Percentiles rank a stretch among this genome's conserved stretches.
These are phyloP conservation scores for Annona squamosa DNA, from an alignment of 164 flowering plant species.

Conservation along the genomic window DNA sequence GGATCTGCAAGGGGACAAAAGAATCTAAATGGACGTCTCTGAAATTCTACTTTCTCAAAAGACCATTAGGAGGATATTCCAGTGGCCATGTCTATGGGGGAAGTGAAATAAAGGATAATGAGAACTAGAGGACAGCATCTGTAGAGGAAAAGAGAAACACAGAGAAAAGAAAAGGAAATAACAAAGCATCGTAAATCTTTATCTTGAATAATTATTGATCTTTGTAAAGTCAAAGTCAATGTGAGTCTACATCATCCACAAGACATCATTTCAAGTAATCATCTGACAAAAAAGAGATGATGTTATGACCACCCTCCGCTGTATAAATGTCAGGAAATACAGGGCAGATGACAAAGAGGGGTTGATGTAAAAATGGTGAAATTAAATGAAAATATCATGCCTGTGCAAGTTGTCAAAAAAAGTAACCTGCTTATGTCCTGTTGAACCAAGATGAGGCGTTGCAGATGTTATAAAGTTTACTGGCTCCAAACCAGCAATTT, in stretches of 20 bases:
- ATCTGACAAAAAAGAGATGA: no score
- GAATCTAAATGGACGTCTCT: not conserved
- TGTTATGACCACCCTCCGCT: no score
- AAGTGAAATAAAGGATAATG: no score
- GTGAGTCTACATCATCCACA: no score
- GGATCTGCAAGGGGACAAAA: conserved; percentile 44
- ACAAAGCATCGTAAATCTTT: not conserved
- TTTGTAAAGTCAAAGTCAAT: not conserved
- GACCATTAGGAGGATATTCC: not conserved
- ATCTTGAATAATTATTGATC: not conserved
- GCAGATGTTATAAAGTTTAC: conserved; percentile 80
- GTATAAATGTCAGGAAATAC: no score
- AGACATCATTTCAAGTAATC: no score
- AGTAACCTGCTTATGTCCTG: conserved; percentile 80
- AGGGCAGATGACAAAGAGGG: no score
- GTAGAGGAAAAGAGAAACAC: not conserved
- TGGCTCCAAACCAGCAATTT: conserved; percentile 80
- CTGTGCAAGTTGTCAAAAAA: not conserved
- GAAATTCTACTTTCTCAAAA: no score
- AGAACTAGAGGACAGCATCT: not conserved
- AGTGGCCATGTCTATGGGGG: not conserved
- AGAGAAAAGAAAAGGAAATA: not conserved
- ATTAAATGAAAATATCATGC: not conserved
- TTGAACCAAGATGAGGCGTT: conserved; percentile 86
- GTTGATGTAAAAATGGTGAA: not conserved